phyloP scores from a whole-genome alignment of 208 protist species.

The Entamoeba histolytica region DNA sequence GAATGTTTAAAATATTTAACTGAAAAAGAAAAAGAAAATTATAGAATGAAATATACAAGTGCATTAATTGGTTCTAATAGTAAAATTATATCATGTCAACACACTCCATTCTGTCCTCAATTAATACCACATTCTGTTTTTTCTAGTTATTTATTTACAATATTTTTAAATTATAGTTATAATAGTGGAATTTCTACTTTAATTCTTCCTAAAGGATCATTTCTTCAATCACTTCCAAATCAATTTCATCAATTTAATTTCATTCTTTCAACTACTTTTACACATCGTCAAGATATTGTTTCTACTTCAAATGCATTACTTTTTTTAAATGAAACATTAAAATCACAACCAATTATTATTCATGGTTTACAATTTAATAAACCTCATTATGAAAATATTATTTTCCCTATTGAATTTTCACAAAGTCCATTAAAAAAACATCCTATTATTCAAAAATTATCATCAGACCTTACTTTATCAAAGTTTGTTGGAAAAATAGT shows the following conservation, averaged over 20 bases:
- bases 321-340: neutral
- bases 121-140: neutral
- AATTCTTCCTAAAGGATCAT: neutral
- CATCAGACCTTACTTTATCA: neutral
- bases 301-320: neutral
- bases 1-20: neutral
- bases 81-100: neutral
- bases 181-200: neutral
- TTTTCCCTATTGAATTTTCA: neutral
- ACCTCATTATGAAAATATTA: neutral
- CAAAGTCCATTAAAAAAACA: neutral
- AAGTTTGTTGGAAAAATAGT: neutral
- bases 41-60: neutral
- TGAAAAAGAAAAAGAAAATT: neutral
- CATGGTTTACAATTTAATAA: neutral
- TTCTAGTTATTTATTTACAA: neutral
- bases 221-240: neutral
- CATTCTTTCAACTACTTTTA: neutral
- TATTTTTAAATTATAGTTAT: neutral
- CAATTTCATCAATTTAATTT: neutral
- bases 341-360: neutral
- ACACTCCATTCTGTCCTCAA: neutral
- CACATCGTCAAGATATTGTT: neutral
- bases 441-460: neutral
- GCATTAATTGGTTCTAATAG: neutral